Conservation (phyloP, 305 asterid genomes). For the Stenogyne calaminthoides region DNA sequence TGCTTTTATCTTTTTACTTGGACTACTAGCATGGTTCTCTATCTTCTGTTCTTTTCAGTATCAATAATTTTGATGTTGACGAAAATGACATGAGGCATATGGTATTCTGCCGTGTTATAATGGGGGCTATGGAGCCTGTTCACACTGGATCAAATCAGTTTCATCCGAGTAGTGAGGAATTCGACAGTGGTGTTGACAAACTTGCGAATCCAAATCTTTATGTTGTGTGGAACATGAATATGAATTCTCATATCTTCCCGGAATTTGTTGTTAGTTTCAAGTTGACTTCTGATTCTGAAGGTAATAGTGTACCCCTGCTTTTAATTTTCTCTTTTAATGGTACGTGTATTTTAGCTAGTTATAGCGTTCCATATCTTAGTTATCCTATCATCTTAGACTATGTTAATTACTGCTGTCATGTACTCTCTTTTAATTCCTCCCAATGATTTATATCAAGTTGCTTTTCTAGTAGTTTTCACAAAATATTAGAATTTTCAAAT, state of each 20-base stretch:
- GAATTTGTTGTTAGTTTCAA: conserved; percentile 83
- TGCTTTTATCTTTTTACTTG: conserved; percentile 22
- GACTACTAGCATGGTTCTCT: conserved; percentile 21
- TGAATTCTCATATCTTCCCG: conserved; percentile 76
- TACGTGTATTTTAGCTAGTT: conserved; percentile 4
- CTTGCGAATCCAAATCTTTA: conserved; percentile 64
- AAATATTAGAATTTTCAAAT: background rate
- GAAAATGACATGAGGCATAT: conserved; percentile 70
- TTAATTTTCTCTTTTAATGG: conserved; percentile 9
- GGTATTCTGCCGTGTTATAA: conserved; percentile 82
- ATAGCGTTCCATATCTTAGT: background rate
- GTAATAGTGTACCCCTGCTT: conserved; percentile 40
- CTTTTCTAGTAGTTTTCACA: conserved; percentile 4
- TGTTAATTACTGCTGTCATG: conserved; percentile 19
- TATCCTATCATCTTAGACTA: background rate
- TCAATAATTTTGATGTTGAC: conserved; percentile 68
- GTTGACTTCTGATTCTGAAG: conserved; percentile 60
- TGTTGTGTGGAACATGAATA: conserved; percentile 81
- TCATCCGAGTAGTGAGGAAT: conserved; percentile 79
- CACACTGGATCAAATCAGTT: conserved; percentile 70
- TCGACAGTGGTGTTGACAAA: conserved; percentile 86
- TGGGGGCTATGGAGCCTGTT: conserved; percentile 88
- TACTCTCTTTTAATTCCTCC: background rate
- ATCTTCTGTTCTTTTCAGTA: conserved; percentile 56
- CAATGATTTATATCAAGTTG: background rate